Percentiles rank a stretch among this genome's conserved stretches.
phyloP scores from a whole-genome alignment of 1,139 yeast species.

The Kodamaea anthophila region DNA sequence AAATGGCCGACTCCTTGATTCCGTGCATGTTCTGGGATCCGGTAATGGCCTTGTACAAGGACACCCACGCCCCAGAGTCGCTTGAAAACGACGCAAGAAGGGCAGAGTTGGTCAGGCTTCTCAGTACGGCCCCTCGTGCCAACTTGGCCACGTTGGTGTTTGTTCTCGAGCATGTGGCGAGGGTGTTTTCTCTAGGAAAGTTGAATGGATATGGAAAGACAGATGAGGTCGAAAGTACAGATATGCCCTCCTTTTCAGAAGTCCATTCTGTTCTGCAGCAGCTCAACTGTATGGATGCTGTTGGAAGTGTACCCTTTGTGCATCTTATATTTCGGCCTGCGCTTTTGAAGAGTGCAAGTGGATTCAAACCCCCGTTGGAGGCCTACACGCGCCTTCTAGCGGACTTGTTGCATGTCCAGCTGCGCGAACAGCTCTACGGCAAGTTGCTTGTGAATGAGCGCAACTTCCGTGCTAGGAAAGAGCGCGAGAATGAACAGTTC shows the following conservation, averaged over 20 bases:
- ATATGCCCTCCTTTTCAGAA: too few species aligned
- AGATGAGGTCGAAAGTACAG: conserved; percentile 8
- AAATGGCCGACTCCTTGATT: conserved; percentile 38
- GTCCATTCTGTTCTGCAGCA: conserved; percentile 7
- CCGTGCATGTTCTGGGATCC: conserved; percentile 40
- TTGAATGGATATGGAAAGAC: conserved; percentile 28
- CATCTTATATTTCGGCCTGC: conserved; percentile 42
- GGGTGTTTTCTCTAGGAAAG: conserved; percentile 18
- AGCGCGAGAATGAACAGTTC: conserved; percentile 21
- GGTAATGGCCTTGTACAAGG: conserved; percentile 20
- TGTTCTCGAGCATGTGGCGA: conserved; percentile 31
- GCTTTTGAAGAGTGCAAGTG: conserved; percentile 27
- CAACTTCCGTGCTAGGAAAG: conserved; percentile 23
- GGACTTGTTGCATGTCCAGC: conserved; percentile 24
- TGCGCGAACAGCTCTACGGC: conserved; percentile 21
- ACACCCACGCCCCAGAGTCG: conserved; percentile 6
- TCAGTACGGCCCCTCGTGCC: conserved; percentile 36
- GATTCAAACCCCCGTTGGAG: conserved; percentile 38
- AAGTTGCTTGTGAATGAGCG: conserved; percentile 27
- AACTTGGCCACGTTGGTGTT: conserved; percentile 35
- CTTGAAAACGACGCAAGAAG: conserved; percentile 8
- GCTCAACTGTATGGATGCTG: conserved; percentile 32
- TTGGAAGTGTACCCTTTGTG: conserved; percentile 37
- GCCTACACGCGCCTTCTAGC: conserved; percentile 22
- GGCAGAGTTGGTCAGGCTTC: conserved; percentile 20